Evolutionary conservation across 352 stramenopile genomes (phyloP).

Genomic region (Phytophthora palmivora): DNA sequence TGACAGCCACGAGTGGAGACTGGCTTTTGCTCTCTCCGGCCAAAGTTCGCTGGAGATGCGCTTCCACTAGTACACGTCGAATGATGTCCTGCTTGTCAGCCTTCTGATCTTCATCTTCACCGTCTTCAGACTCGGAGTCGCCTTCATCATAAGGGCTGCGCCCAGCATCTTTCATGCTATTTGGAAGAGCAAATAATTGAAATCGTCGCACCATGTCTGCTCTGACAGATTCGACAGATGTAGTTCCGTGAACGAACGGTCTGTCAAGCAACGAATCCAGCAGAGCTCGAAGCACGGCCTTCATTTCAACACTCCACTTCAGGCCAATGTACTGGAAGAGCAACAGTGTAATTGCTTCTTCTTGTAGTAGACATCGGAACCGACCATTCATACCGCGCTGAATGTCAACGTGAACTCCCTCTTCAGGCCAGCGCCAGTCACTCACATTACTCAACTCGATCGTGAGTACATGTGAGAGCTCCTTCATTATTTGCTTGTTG

Average conservation of each 20-base stretch:
- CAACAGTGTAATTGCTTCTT: constrained; percentile 54
- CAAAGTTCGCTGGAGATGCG: constrained; percentile 34
- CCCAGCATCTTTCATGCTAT: constrained; percentile 21
- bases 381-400: constrained; percentile 56
- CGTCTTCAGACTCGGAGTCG: constrained; percentile 6
- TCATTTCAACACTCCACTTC: constrained; percentile 40
- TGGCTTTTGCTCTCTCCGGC: not conserved
- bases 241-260: not conserved
- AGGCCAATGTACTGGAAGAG: constrained; percentile 56
- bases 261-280: constrained; percentile 31
- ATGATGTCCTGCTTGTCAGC: constrained; percentile 51
- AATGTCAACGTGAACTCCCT: constrained; percentile 44
- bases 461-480: constrained; percentile 54
- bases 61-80: constrained; percentile 48
- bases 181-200: constrained; percentile 34
- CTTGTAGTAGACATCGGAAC: constrained; percentile 50
- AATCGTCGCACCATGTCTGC: constrained; percentile 29
- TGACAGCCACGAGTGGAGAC: constrained; percentile 43
- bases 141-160: constrained; percentile 29
- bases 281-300: constrained; percentile 29
- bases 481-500: constrained; percentile 42
- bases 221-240: constrained; percentile 26
- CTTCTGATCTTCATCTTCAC: constrained; percentile 18
- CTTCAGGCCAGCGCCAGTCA: constrained; percentile 46
- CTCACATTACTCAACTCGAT: constrained; percentile 54